phyloP scores from a whole-genome alignment of 2,329 filamentous ascomycete genomes.

The Diplodia seriata region DNA sequence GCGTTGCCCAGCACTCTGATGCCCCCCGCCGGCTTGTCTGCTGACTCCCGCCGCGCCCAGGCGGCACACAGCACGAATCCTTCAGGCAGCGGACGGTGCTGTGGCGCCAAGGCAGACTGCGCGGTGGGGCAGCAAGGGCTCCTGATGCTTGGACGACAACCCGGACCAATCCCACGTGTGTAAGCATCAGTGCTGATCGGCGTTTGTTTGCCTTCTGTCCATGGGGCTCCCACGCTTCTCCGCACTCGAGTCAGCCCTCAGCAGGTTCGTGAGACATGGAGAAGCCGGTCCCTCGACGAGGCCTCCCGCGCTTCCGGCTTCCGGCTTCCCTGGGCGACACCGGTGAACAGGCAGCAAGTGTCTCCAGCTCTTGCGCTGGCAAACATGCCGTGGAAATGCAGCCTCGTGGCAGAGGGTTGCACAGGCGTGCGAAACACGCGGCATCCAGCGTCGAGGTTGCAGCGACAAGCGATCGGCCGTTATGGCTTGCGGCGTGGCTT shows the following conservation, averaged over 20 bases:
- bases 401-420: constrained; percentile 27
- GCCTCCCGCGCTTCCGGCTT: constrained; percentile 8
- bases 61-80: constrained; percentile 25
- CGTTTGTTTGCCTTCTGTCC: constrained; percentile 17
- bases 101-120: constrained; percentile 21
- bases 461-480: constrained; percentile 29
- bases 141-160: not conserved
- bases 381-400: not conserved
- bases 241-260: constrained; percentile 20
- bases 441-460: constrained; percentile 26
- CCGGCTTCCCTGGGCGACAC: not conserved
- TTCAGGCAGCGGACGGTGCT: constrained; percentile 9
- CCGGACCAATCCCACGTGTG: not conserved
- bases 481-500: constrained; percentile 29
- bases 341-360: not conserved
- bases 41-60: constrained; percentile 21
- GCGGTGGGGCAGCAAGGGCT: constrained; percentile 5
- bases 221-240: constrained; percentile 20
- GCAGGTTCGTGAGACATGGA: constrained; percentile 2
- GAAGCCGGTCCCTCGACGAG: not conserved
- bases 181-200: not conserved
- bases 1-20: not conserved
- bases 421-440: constrained; percentile 23
- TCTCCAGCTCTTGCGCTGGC: not conserved
- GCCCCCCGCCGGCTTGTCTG: constrained; percentile 3